Base-by-base conservation (phyloP, 225 moss, liverwort and hornwort species). In the Climacium dendroides region DNA sequence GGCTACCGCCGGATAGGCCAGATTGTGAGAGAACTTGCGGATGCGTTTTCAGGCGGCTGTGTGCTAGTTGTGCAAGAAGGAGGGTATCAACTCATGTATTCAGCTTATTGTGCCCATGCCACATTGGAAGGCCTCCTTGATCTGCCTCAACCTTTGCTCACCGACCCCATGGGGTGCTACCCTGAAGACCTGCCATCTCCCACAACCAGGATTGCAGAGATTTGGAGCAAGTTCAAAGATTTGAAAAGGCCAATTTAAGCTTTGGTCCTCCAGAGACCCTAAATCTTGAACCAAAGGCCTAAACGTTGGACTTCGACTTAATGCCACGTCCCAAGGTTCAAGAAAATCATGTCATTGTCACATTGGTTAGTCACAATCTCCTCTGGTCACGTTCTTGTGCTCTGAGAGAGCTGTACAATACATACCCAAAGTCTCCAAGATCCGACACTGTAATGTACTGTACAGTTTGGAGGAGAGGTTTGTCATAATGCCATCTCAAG, bases 11-110 rank as follows among this genome's bases (percentile, higher is more conserved):
- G 88, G 23, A 83, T 96, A 39, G 95, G 93, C 75, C 90, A 86
- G 67, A 92, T 93, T 39, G 87, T 95, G 80, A 80, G 91, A 78
- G 91, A 92, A 75, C 91, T 93, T 61, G 96, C 94, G 29, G 91
- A 93, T 59, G 74, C 85, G 32, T 86, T 90, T 82, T 88, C 94
- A 50, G 89, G 91, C 25, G 94, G 95, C 50, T 89, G 92, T 30
- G 82, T 95, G 47, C 94, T 94, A 2, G 81, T 96, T 32, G 94
- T 96, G 70, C 95, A 96, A 75, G 95, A 95, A 86, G 94, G 94
- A 80, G 95, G 96, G 24, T 95, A 96, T 71, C 94, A 96, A 58
- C 48, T 93, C 28, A 91, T 85, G 15, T 95, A 95, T 57, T 92
- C 94, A 24, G 95, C 95, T 5, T 94, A 94, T 39, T 96, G 96